Base-by-base conservation (phyloP, 2,329 filamentous ascomycete species). In the Mycosphaerella sp. region DNA sequence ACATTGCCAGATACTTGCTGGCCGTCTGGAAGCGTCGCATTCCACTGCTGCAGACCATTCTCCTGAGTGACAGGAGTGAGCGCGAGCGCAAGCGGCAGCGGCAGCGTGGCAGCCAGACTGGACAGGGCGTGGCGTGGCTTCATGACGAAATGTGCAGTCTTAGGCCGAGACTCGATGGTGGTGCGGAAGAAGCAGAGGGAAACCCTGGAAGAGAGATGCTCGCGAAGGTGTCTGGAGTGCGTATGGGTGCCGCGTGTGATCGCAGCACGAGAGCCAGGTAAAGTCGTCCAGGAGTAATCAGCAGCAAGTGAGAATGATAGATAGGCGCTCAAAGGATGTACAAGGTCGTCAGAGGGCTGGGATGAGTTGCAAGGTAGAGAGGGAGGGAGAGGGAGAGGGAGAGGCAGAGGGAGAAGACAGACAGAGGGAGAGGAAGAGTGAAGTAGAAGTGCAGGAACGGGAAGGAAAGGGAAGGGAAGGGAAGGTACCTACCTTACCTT, bases 1-100 rank as follows among this genome's bases (percentile, higher is more conserved):
- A 60, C 53, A 8, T 49, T 44, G 43, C 58, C 58, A 17, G 47
- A 50, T n/a, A 52, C 44, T 13, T 34, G 32, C 13, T 46, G 43
- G 35, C 30, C 43, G 17, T 25, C 30, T 6, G 57, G 55, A 18
- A 59, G 49, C 17, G 40, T 47, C 1, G 57, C 57, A 3, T 54
- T 39, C 50, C 50, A 53, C 32, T 53, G 50, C 8, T 27, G 45
- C 35, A 46, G 12, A 18, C 45, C 45, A 37, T 50, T 53, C 7
- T 40, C 45, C 13, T 50, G 45, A 14, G 51, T 50, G 17, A 45
- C 34, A 14, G 51, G 51, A 9, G 51, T 53, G 30, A 53, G 41
- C 13, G 51, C 46, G 9, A 41, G 41, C 17, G 27, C 51, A 28
- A 45, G 45, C 28, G 13, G 39, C 25, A 48, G 21, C 1, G 18